Evolutionary conservation across 305 asterid species (phyloP).

Genomic region (Stenogyne calaminthoides): DNA sequence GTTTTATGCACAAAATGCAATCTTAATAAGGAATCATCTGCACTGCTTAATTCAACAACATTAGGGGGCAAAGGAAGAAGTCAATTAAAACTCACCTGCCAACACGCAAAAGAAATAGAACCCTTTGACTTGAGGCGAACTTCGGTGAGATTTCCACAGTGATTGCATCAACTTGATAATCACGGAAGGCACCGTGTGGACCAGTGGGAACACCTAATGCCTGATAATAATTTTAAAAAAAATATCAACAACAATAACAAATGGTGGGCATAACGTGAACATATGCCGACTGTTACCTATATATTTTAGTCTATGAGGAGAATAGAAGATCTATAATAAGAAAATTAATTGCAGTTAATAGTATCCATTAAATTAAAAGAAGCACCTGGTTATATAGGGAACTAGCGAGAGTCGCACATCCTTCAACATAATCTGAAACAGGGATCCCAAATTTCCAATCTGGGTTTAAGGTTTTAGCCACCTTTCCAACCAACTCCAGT

Average conservation of each 20-base stretch:
- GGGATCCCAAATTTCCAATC: slow-evolving; percentile 82
- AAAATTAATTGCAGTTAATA: slow-evolving; percentile 12
- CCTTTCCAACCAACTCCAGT: slow-evolving; percentile 58
- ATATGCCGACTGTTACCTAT: not conserved
- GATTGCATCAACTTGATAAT: slow-evolving; percentile 92
- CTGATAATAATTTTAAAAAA: slow-evolving; percentile 39
- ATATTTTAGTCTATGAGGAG: slow-evolving; percentile 14
- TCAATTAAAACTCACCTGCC: slow-evolving; percentile 66
- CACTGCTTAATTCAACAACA: slow-evolving; percentile 18
- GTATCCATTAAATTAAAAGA: slow-evolving; percentile 17
- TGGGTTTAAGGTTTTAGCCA: slow-evolving; percentile 74
- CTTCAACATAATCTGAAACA: slow-evolving; percentile 80
- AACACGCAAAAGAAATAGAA: slow-evolving; percentile 59
- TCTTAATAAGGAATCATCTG: not conserved
- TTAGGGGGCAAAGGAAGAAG: slow-evolving; percentile 1
- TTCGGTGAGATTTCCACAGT: slow-evolving; percentile 82
- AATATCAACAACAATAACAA: not conserved
- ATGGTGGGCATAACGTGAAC: not conserved
- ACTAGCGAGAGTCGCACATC: slow-evolving; percentile 85
- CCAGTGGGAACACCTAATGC: slow-evolving; percentile 98
- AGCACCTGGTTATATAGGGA: slow-evolving; percentile 87
- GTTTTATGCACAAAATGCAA: not conserved
- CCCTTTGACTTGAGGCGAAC: slow-evolving; percentile 51
- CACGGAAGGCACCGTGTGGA: slow-evolving; percentile 96
- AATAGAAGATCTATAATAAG: not conserved